Evolutionary conservation across 2,329 filamentous ascomycete genomes (phyloP), one percentile per base, ranked within the genome.

Genomic region (Lachnellula hyalina): DNA sequence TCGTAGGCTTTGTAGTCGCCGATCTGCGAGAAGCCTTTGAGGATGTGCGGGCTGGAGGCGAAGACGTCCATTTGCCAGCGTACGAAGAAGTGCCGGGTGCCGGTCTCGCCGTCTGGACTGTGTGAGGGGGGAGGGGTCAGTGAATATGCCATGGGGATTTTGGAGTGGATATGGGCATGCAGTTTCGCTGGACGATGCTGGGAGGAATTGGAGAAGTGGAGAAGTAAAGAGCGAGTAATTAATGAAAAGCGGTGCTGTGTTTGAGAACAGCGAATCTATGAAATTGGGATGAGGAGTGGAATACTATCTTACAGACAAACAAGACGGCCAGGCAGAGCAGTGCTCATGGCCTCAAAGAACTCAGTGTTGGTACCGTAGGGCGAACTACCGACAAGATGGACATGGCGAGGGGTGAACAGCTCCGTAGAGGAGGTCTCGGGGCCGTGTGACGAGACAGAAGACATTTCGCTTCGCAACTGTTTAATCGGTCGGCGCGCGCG

Each of bases 71-170:
- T 53, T 58, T 73, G 73, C 60, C 66, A 75, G 36, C 51, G 49
- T 14, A 70, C 66, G 51, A 70, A 74, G 32, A 60, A 63, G 8
- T 65, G 47, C 28, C 73, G 66, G 41, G 66, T 45, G 14, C 65
- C 71, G 6, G 72, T 70, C 57, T 76, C 74, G 47, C 73, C 74
- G 57, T 76, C 74, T 3, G 73, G 73, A 3, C 76, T 68, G 35
- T 68, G 67, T n/a, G 25, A 61, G 63, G 25, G 75, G 61, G 12
- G 6, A 6, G 1, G 25, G 28, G 28, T 28, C 28, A 28, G 28
- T 28, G 28, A 28, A 28, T 28, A 28, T 28, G 25, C 28, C 28
- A 9, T 7, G 2, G 28, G 7, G 2, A 9, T 28, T 28, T 9
- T 0, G 28, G 28, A 3, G 28, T 28, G 28, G 3, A 28, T 28